phyloP scores from a whole-genome alignment of 768 basidiomycete species.

The Russula virescens region DNA sequence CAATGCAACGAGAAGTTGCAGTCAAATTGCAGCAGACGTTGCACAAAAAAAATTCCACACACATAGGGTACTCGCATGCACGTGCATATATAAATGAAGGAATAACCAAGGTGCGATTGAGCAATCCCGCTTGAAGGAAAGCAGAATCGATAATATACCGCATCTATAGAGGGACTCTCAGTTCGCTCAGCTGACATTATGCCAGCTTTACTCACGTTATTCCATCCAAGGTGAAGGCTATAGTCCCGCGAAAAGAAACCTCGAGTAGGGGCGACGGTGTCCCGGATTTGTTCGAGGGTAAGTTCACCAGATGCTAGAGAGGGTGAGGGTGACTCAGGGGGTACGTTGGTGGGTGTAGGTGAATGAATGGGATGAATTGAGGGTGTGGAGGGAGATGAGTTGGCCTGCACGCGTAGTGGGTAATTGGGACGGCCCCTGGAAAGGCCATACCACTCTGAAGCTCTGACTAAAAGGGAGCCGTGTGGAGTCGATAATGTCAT shows the following conservation, averaged over 20 bases:
- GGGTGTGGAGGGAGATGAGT: background rate
- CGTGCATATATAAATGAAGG: constrained; percentile 45
- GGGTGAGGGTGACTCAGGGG: no score
- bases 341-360: no score
- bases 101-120: constrained; percentile 40
- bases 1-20: background rate
- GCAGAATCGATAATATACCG: constrained; percentile 45
- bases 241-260: constrained; percentile 43
- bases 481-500: background rate
- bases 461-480: background rate
- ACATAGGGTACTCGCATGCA: constrained; percentile 40
- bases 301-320: constrained; percentile 15
- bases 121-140: constrained; percentile 37
- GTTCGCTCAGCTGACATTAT: background rate
- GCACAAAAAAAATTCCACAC: constrained; percentile 12
- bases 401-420: background rate
- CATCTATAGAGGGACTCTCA: constrained; percentile 31
- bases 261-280: constrained; percentile 34
- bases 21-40: constrained; percentile 1
- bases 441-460: background rate
- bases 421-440: background rate
- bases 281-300: constrained; percentile 31
- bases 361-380: no score
- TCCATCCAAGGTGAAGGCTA: constrained; percentile 43
- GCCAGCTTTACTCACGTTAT: constrained; percentile 35